Conservation (phyloP, 2,329 filamentous ascomycete species). For the Botrytis aclada region DNA sequence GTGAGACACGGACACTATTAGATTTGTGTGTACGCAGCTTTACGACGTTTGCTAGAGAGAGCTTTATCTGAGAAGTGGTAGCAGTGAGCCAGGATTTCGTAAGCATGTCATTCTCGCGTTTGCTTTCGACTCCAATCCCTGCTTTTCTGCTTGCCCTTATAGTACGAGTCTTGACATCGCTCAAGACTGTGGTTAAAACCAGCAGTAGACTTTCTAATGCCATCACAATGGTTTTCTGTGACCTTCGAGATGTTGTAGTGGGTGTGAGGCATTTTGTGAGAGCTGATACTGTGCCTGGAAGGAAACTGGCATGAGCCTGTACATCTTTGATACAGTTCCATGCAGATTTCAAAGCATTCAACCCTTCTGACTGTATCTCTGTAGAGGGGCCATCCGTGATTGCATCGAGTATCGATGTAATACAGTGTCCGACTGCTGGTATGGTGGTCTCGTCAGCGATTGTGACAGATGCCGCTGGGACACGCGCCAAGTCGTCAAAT, state of each 20-base stretch:
- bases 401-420: conserved; percentile 76
- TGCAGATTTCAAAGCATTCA: conserved; percentile 61
- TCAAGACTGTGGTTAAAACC: conserved; percentile 54
- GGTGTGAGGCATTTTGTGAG: conserved; percentile 69
- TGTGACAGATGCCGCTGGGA: conserved; percentile 47
- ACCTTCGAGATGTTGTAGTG: conserved; percentile 58
- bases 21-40: conserved; percentile 71
- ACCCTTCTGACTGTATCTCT: conserved; percentile 68
- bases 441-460: conserved; percentile 59
- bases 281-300: conserved; percentile 83
- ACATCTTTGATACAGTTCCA: conserved; percentile 64
- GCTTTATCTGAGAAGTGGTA: conserved; percentile 75
- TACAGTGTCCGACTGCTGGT: conserved; percentile 75
- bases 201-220: conserved; percentile 57
- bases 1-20: conserved; percentile 61
- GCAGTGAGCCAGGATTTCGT: conserved; percentile 69
- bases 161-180: conserved; percentile 53
- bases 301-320: conserved; percentile 76
- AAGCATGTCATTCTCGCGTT: conserved; percentile 41
- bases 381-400: conserved; percentile 62
- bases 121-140: conserved; percentile 31
- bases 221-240: conserved; percentile 61
- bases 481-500: conserved; percentile 56
- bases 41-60: conserved; percentile 74
- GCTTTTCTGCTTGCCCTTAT: conserved; percentile 31